Evolutionary conservation across 73 alveolate genomes (phyloP), one percentile per base, ranked within the genome.

Genomic region (Paramecium caudatum): DNA sequence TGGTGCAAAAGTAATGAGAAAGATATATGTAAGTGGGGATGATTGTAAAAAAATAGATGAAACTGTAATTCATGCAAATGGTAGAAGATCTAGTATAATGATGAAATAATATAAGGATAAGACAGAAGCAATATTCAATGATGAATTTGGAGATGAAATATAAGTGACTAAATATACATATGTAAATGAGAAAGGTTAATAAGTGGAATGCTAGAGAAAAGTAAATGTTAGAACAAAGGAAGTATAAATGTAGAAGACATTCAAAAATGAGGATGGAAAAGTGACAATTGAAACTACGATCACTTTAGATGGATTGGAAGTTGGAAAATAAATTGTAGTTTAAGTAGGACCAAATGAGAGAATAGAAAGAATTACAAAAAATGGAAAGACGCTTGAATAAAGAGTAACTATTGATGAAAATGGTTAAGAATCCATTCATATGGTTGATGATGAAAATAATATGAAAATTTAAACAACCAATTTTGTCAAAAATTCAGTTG

Each of bases 121-220:
- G 43, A 74, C 65, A 0, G 88, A 74, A 39, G 47, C 68, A 21
- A 41, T 21, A 1, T 74, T 3, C 43, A 21, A 27, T 41, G 88
- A 74, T 74, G 88, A 74, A 21, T 74, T 27, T 74, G 88, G 88
- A 5, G 88, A 74, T 74, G 88, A 74, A 37, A 74, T 74, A 10
- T 10, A 45, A 41, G 65, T 19, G 6, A 74, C 88, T 3, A 74
- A 74, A 74, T 74, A 74, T 74, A 27, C 70, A 8, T 74, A 74
- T 45, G 43, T 74, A 1, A 74, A 74, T 74, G 88, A 74, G 10
- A 74, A 74, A 25, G 88, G 88, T 7, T 39, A 3, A 16, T 41
- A 41, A 41, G 88, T 74, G 0, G 43, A 74, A 45, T 74, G 88
- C 43, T 5, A 74, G 32, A 37, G 68, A 39, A 37, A 74, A 21